Base-by-base conservation (phyloP, 768 basidiomycete species). In the Mycena indigotica region DNA sequence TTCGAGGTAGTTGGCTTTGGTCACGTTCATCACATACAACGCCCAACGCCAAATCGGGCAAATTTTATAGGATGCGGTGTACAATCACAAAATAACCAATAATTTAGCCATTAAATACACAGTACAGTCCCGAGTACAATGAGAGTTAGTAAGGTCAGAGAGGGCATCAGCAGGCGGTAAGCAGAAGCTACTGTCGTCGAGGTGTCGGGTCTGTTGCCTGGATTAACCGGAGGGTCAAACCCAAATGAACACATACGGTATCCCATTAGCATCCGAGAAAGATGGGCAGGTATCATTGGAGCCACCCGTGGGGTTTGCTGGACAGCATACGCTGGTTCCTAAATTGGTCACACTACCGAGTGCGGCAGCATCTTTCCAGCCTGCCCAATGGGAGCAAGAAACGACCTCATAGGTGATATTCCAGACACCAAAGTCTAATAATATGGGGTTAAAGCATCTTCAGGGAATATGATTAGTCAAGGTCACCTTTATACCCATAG, bases 391-490 rank as follows among this genome's bases (percentile, higher is more conserved):
- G 3, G 75, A 58, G 65, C 91, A 93, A 28, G 84, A 72, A 10
- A 92, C 84, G 26, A 73, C 76, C 63, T 84, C 72, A 67, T 93
- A 93, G 17, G 79, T 85, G 65, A 91, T 76, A 65, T 92, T 91
- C 91, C 92, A 94, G 19, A 93, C 84, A 50, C 92, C 90, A 75
- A 93, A 93, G 66, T 93, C 92, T 48, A 45, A 21, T 23, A 10
- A 21, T 44, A 44, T 21, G 23, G n/a, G 41, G 87, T 89, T 35
- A 35, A 17, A 8, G 32, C 32, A 8, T 17, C 17, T 8, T 35
- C 32, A n/a, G n/a, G n/a, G n/a, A n/a, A n/a, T n/a, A n/a, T n/a
- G 41, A 44, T 26, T 45, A 19, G 19, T 46, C 55, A 30, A 38
- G 46, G 19, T 50, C 38, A 64, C 62, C 75, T 53, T 69, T 78